Evolutionary conservation across 2,329 filamentous ascomycete species (phyloP), one percentile per base, ranked within the genome.

Genomic region (Metarhizium brunneum): DNA sequence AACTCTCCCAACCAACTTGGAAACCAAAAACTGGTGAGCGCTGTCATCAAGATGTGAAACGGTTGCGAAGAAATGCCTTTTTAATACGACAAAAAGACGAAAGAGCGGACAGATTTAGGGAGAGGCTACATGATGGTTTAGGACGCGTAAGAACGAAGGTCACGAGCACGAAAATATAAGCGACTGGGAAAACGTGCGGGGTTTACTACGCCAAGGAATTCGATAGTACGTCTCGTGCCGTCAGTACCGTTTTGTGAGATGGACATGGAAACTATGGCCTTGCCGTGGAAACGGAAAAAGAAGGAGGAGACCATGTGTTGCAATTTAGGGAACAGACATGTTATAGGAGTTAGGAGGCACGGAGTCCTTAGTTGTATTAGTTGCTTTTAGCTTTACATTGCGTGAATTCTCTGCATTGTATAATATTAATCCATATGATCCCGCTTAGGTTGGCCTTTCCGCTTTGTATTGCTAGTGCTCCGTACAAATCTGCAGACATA

Each of bases 141-240:
- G 45, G 25, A 30, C 18, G 45, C 30, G 25, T 48, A 6, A 48
- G 45, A 7, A 50, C 47, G 29, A 53, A 49, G 2, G 14, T 49
- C 11, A 56, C 52, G 54, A 53, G 36, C 50, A 53, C 45, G 45
- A 36, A 8, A 20, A 30, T 25, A 50, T 45, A 43, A 53, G 25
- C 36, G n/a, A 25, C 11, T 10, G 25, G 32, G 25, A 35, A 20
- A 49, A 36, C n/a, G 50, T 11, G 40, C 32, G 32, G 20, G 25
- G 38, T 38, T 10, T 20, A 16, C 2, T 32, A 45, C 48, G n/a
- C 40, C 36, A 53, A 20, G 30, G 16, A 36, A n/a, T 2, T n/a
- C 7, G 32, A 25, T 40, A 2, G 38, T 16, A 14, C 11, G 11
- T 40, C 38, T 13, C 8, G 11, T 40, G 38, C 11, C 38, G 38